phyloP scores from a whole-genome alignment of 1,139 yeast species.

The Hyphopichia khmerensis region DNA sequence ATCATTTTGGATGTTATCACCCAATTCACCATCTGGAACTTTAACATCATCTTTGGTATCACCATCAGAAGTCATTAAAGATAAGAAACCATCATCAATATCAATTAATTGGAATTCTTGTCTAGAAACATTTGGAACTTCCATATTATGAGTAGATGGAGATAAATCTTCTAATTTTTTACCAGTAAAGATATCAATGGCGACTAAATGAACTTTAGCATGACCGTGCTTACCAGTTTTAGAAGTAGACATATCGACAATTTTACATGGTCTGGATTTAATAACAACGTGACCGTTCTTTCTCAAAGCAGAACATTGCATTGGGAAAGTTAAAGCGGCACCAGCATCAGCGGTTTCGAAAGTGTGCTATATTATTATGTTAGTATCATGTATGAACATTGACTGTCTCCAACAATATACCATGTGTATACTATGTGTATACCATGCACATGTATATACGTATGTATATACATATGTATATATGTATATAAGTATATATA shows the following conservation, averaged over 20 bases:
- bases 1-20: slow-evolving; percentile 85
- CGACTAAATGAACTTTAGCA: slow-evolving; percentile 99
- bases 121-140: slow-evolving; percentile 97
- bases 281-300: slow-evolving; percentile 99
- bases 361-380: slow-evolving; percentile 56
- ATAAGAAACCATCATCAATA: slow-evolving; percentile 97
- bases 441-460: too few relatives aligned
- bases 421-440: too few relatives aligned
- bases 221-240: slow-evolving; percentile 99
- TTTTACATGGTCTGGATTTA: slow-evolving; percentile 99
- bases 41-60: slow-evolving; percentile 99
- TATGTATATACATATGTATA: too few relatives aligned
- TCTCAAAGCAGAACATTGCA: slow-evolving; percentile 99
- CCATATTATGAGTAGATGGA: slow-evolving; percentile 99
- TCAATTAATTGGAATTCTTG: slow-evolving; percentile 95
- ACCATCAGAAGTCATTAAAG: slow-evolving; percentile 96
- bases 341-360: slow-evolving; percentile 99
- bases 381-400: slow-evolving; percentile 16
- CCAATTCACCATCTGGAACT: slow-evolving; percentile 97
- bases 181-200: slow-evolving; percentile 97
- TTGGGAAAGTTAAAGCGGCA: slow-evolving; percentile 97
- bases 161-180: slow-evolving; percentile 99
- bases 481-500: too few relatives aligned
- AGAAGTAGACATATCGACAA: slow-evolving; percentile 99
- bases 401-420: too few relatives aligned